A percentile compares a stretch with the other conserved stretches of the same genome.
Conservation (phyloP, 2,329 filamentous ascomycete species). For the Stachybotrys elegans region DNA sequence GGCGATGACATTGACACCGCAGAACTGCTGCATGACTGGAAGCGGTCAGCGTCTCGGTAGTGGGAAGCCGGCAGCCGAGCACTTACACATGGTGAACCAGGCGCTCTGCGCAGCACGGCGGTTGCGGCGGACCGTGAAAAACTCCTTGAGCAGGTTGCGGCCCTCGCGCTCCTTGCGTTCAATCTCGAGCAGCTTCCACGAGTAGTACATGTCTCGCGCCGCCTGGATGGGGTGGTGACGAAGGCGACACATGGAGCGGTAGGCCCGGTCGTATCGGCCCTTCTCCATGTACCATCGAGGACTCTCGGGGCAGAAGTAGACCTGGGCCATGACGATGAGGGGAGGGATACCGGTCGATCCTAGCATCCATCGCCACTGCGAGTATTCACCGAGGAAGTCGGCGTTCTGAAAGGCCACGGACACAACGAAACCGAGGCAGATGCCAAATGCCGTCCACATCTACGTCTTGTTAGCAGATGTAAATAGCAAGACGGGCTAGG, state of each 20-base stretch:
- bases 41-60: background rate
- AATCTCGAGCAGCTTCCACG: constrained; percentile 31
- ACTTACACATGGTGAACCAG: constrained; percentile 28
- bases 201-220: constrained; percentile 46
- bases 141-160: constrained; percentile 26
- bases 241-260: constrained; percentile 36
- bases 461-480: constrained; percentile 1
- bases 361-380: constrained; percentile 33
- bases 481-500: background rate
- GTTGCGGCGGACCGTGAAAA: constrained; percentile 31
- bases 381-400: constrained; percentile 26
- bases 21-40: constrained; percentile 28
- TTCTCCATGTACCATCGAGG: constrained; percentile 45
- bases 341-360: constrained; percentile 50
- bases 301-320: constrained; percentile 52
- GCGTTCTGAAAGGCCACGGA: constrained; percentile 23
- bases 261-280: constrained; percentile 35
- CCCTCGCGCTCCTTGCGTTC: constrained; percentile 22
- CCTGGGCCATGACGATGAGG: constrained; percentile 42
- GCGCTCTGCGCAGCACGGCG: constrained; percentile 29
- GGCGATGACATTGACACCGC: constrained; percentile 48
- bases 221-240: constrained; percentile 44
- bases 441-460: constrained; percentile 31
- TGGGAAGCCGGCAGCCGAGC: background rate
- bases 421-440: constrained; percentile 31